Evolutionary conservation across 2,329 filamentous ascomycete genomes (phyloP).

Genomic region (Hymenoscyphus repandus): DNA sequence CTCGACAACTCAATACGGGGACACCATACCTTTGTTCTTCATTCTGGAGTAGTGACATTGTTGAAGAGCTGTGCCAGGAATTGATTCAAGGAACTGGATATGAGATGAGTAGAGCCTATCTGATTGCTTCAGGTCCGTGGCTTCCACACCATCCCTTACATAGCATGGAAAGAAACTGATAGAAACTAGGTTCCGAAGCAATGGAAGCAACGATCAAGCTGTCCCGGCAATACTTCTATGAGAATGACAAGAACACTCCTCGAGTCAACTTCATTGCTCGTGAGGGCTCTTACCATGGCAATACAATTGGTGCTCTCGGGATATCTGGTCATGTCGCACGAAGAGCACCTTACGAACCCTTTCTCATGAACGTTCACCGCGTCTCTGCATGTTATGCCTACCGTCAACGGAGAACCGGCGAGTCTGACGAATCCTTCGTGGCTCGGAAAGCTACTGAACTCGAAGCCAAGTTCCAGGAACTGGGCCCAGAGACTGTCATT

Average conservation of each 20-base stretch:
- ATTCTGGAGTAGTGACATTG: constrained; percentile 49
- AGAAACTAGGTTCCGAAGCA: constrained; percentile 54
- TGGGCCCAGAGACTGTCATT: constrained; percentile 58
- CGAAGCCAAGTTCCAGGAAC: constrained; percentile 52
- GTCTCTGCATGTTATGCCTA: constrained; percentile 63
- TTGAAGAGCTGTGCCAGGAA: constrained; percentile 42
- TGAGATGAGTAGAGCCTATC: constrained; percentile 48
- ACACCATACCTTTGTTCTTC: constrained; percentile 55
- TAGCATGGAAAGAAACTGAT: constrained; percentile 3
- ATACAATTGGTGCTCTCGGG: constrained; percentile 57
- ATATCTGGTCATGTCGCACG: constrained; percentile 56
- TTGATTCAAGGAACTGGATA: constrained; percentile 37
- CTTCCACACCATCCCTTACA: not conserved
- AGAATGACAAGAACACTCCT: constrained; percentile 39
- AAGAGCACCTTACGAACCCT: constrained; percentile 50
- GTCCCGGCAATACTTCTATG: constrained; percentile 59
- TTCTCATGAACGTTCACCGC: constrained; percentile 51
- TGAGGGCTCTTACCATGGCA: constrained; percentile 64
- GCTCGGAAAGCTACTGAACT: constrained; percentile 54
- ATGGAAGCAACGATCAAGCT: constrained; percentile 66
- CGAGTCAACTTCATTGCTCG: constrained; percentile 60
- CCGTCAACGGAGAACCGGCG: constrained; percentile 43
- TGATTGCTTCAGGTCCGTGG: constrained; percentile 50
- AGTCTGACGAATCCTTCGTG: constrained; percentile 52
- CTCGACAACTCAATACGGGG: constrained; percentile 48